Evolutionary conservation across 805 yeast genomes (phyloP), one percentile per base, ranked within the genome.

Genomic region (Candida parachauliodes): DNA sequence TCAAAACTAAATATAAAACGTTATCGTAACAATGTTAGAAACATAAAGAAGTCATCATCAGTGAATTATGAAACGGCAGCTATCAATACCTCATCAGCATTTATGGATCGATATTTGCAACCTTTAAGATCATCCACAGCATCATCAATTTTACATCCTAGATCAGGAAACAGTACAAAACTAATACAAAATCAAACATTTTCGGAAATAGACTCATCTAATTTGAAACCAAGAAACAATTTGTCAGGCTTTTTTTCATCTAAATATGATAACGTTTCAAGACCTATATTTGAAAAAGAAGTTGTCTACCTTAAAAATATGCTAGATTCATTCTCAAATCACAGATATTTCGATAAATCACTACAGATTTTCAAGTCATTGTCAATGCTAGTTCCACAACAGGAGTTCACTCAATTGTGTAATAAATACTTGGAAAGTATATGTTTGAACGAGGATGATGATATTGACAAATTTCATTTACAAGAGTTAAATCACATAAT

Each of bases 311-410:
- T 83, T 14, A 88, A 89, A 79, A 76, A 89, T 2, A 60, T 88
- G 24, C 67, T 87, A 28, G 95, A 88, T 49, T 91, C 93, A 0
- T 81, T 89, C 46, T 52, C 88, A 22, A 76, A 78, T 30, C 74
- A 83, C 23, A 72, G 72, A 37, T 83, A 84, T 52, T 75, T 72
- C 47, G 74, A 71, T 16, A 69, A 96, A 51, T 95, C 95, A 0
- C 79, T 77, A 45, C 63, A 80, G 17, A 78, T 87, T 15, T 59
- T 88, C 28, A 66, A 70, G 37, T 80, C 88, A 2, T 32, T 71
- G 79, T 34, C 76, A 76, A 15, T 57, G 78, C 15, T 56, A 44
- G 57, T 65, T 48, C 42, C 58, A 36, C 40, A 57, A 20, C 62
- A 70, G 3, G 74, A 75, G 19, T 76, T 84, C 45, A 68, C 79